Evolutionary conservation across 2,329 filamentous ascomycete genomes (phyloP), one percentile per base, ranked within the genome.

Genomic region (Aureobasidium sp.): DNA sequence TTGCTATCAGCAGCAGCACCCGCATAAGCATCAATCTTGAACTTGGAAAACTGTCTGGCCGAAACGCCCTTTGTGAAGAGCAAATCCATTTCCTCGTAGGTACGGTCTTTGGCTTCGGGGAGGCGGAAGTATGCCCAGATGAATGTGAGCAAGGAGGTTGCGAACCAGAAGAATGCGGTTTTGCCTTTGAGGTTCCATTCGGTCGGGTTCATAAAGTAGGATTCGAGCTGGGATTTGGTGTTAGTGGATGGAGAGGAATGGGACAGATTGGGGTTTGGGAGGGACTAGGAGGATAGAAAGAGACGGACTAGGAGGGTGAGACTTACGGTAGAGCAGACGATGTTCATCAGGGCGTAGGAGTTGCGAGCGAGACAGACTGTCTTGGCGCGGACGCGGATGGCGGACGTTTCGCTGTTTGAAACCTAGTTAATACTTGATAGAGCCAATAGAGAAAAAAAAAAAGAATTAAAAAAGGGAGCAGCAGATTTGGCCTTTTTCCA

Each of bases 141-240:
- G 6, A 71, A 54, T 16, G 63, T 64, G 2, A 68, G 51, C 2
- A 63, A 44, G 5, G 63, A 63, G 7, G 71, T 56, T 0, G 65
- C 69, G 14, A 66, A 68, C 54, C 68, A 73, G 57, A 72, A 69
- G 61, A 73, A 72, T 0, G 69, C 71, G 17, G 72, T 64, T 53
- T 72, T 72, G 34, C 69, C 70, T 29, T 66, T 57, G 35, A 71
- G 59, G 52, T 72, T 64, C 5, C 63, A 70, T 49, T 71, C 59
- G 45, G 71, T 70, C 0, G 70, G 69, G 48, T 71, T 72, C 58
- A 72, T 68, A 53, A 70, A 63, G 52, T 71, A 72, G 3, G 69
- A 68, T 25, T 71, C 34, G 5, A 49, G 32, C 32, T 48, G 7
- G 12, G n/a, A 11, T 30, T 30, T 30, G 6, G 14, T 71, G 64